Evolutionary conservation across 2,329 filamentous ascomycete genomes (phyloP).

Genomic region (Microdochium trichocladiopsis): DNA sequence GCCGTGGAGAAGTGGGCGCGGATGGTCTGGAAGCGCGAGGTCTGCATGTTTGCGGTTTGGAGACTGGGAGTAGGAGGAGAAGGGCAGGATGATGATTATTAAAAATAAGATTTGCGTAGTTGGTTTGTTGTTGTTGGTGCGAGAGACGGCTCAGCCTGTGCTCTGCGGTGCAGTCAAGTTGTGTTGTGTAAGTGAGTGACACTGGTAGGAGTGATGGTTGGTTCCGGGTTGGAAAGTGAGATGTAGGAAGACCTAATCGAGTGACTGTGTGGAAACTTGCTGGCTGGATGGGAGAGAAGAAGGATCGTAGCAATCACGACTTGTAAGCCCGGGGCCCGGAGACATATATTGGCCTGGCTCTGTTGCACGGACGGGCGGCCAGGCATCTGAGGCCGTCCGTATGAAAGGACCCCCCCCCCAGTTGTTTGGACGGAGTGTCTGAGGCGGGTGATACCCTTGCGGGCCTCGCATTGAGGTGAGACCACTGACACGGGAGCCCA

Average conservation of each 20-base stretch:
- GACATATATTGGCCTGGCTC: neutral
- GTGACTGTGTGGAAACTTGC: neutral
- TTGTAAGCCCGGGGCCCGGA: neutral
- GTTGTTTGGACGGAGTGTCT: too few species aligned
- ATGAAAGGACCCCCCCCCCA: too few species aligned
- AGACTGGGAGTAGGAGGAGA: constrained; percentile 1
- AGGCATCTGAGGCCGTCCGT: too few species aligned
- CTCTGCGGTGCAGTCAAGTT: neutral
- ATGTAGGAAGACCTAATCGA: neutral
- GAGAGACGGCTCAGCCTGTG: constrained; percentile 8
- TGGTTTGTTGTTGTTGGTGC: neutral
- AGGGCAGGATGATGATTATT: constrained; percentile 3
- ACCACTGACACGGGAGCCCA: too few species aligned
- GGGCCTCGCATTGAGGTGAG: too few species aligned
- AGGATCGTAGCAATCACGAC: neutral
- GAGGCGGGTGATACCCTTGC: too few species aligned
- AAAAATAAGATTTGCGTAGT: neutral
- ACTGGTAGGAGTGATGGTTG: neutral
- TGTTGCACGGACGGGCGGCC: too few species aligned
- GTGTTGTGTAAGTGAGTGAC: neutral
- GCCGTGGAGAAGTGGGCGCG: constrained; percentile 42
- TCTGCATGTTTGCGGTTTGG: constrained; percentile 31
- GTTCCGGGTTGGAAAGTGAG: neutral
- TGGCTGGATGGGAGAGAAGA: neutral
- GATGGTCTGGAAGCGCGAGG: constrained; percentile 41